Base-by-base conservation (phyloP, 257 asterid species). In the Agastache rugosa region DNA sequence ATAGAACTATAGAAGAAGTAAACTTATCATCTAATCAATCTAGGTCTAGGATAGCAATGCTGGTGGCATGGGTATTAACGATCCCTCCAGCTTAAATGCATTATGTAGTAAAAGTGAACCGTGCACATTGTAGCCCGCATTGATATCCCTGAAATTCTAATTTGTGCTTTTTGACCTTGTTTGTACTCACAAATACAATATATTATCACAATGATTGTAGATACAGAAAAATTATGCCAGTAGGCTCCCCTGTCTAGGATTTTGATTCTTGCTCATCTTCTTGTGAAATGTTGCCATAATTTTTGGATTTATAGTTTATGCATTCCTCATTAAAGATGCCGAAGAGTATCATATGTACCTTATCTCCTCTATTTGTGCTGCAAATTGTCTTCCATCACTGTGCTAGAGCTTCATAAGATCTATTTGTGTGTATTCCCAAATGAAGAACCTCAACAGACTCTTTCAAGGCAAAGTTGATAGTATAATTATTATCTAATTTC, bases 401-500 rank as follows among this genome's bases (percentile, higher is more conserved):
- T 1, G 42, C 9, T 37, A 37, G 50, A 44, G 50, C 50, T 44
- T 2, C 11, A 37, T 8, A 14, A 14, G 50, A 44, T 11, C 50
- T 44, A 44, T 12, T 44, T 44, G 50, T 12, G 12, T 12, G 3
- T 44, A 0, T 11, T 44, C 25, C 65, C 6, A 22, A 35, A 54
- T 53, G 53, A 14, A 3, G 22, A 31, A 17, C 6, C 20, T 14
- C 5, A 34, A 35, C 25, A 70, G 6, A 11, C 7, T 35, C 54
- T 37, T 12, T 31, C 74, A 17, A 17, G 39, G 62, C 20, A 51
- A 23, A 68, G 61, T 50, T 67, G 63, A 31, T 56, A 22, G 31
- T 0, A 45, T 8, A 1, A 11, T 47, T 47, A 15, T 15, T 47
- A 3, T 47, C 54, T 47, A 0, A 15, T 47, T 47, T 16, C 54